Base-by-base conservation (phyloP, 768 basidiomycete genomes). In the Tricholoma sp. region DNA sequence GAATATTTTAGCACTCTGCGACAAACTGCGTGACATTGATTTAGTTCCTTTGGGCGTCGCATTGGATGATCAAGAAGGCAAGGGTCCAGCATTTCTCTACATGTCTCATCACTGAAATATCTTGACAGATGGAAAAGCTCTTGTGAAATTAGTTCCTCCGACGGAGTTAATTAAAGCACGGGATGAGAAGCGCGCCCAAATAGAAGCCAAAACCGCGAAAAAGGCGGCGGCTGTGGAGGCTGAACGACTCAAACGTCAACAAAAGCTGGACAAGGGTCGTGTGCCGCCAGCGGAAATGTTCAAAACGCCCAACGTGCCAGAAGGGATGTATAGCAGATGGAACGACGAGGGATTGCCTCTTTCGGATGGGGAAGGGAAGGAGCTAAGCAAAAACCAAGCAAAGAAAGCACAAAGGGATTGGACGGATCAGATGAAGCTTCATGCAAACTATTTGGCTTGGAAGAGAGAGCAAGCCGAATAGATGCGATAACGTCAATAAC, bases 61-160 rank as follows among this genome's bases (percentile, higher is more conserved):
- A 7, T 76, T 99, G 32, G 97, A 98, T 68, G 97, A 99, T 75
- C 92, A 94, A 74, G 93, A 95, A 78, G 94, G 94, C 86, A 60
- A 52, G 75, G 69, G 32, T 52, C 50, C 37, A 9, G 37, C 18
- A 21, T 39, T n/a, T n/a, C n/a, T 32, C 21, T 58, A 59, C 47
- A 32, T 32, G 8, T 32, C 31, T 32, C 31, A 32, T 50, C 32
- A 54, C 56, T 21, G 9, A 43, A 53, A 49, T 56, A 54, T 32
- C 18, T 46, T 21, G 29, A 29, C 61, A 94, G 94, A 95, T 75
- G 95, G 95, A n/a, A 86, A 85, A 66, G 96, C 96, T 3, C 84
- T 98, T 29, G 89, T 97, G 58, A 98, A 98, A 72, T 78, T 98
- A 43, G 91, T 95, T 22, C 76, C 91, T 37, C 86, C 95, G 2